phyloP scores from a whole-genome alignment of 257 asterid species.

The Nicotiana obtusifolia region DNA sequence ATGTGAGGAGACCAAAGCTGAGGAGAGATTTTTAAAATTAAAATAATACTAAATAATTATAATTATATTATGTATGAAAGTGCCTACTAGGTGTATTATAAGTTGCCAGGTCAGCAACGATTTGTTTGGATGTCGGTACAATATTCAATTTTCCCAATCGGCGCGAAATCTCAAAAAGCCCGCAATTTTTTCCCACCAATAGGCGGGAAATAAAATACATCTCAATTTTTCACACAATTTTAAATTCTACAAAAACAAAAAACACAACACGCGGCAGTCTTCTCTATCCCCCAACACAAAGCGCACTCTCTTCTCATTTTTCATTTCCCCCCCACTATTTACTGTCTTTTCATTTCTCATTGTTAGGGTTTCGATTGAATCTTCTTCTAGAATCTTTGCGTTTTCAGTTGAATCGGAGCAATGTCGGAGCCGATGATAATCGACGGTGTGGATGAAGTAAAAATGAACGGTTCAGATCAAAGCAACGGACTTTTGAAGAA shows the following conservation, averaged over 20 bases:
- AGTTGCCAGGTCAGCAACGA: background rate
- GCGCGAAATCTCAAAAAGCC: background rate
- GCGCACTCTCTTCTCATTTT: background rate
- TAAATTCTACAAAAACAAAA: background rate
- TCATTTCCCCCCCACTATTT: background rate
- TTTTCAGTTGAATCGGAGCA: background rate
- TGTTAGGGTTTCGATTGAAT: background rate
- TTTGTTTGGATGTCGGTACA: background rate
- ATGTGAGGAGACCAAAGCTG: too few relatives aligned
- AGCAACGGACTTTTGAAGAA: background rate
- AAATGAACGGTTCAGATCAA: constrained; percentile 1
- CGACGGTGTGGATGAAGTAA: constrained; percentile 10
- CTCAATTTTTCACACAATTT: background rate
- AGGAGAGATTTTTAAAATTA: too few relatives aligned
- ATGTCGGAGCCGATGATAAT: constrained; percentile 29
- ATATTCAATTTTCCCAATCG: background rate
- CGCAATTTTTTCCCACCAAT: background rate
- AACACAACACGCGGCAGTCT: background rate
- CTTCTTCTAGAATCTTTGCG: background rate
- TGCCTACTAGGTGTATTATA: too few relatives aligned
- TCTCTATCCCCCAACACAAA: too few relatives aligned
- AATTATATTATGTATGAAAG: too few relatives aligned
- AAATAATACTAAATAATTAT: too few relatives aligned
- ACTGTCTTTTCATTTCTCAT: background rate
- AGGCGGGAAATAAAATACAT: background rate